Evolutionary conservation across 306 rosid genomes (phyloP), one percentile per base, ranked within the genome.

Genomic region (Cicer yamashitae): DNA sequence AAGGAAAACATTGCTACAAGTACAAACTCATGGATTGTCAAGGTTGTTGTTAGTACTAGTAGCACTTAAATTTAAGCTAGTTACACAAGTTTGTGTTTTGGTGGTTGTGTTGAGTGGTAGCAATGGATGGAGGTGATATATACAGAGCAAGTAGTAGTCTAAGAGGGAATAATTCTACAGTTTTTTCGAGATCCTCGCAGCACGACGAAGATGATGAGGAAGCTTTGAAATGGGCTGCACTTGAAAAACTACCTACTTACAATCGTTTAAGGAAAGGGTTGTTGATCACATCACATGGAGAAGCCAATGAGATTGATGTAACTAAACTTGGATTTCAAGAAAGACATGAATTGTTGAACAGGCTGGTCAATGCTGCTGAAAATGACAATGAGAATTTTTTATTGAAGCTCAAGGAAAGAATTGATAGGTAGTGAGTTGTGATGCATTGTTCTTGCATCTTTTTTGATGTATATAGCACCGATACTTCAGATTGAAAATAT

Each of bases 171-270:
- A 76, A 77, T 67, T 71, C 88, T 0, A 52, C 78, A 12, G 10
- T 75, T 60, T 93, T 90, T 65, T 79, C 91, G 0, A 77, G 72
- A 45, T 86, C 96, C 12, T 73, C 70, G 1, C 37, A 12, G 54
- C 64, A 10, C 0, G 73, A 77, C 11, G 84, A 85, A 1, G 96
- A 90, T 20, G 96, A 89, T 69, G 96, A 89, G 81, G 89, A 77
- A 56, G 90, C 89, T 82, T 88, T 93, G 4, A 87, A 82, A 75
- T 89, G 96, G 96, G 89, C 90, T 56, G 88, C 88, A 0, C 77
- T 93, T 4, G 88, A 93, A 74, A 89, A 69, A 77, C 93, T 93
- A 25, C 98, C 96, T 3, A 91, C 96, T 5, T 89, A 85, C 80
- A 70, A 67, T 46, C 98, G 96, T 52, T 17, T 93, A 40, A 89